These are phyloP conservation scores for Besnoitia besnoiti DNA, from an alignment of 169 alveolate species.

Conservation along the genomic window DNA sequence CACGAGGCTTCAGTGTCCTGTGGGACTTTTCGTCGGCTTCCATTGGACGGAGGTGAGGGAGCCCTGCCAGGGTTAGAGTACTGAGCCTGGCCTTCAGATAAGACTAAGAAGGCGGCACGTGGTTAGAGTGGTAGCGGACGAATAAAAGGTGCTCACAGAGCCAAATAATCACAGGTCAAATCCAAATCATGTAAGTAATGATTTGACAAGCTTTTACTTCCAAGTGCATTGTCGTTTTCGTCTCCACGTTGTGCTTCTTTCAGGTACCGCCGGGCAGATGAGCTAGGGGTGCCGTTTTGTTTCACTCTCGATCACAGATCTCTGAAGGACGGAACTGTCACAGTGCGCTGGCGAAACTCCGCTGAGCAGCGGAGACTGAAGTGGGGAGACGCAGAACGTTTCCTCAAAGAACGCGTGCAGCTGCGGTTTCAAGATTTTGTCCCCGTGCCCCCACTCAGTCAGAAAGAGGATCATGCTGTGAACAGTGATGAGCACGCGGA, in stretches of 20 bases:
- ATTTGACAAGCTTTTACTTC: no score
- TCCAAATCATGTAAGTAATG: no score
- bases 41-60: background rate
- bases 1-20: background rate
- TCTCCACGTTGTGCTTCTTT: background rate
- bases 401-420: background rate
- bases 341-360: conserved; percentile 11
- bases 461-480: no score
- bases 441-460: no score
- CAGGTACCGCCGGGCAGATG: conserved; percentile 6
- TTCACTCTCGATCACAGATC: background rate
- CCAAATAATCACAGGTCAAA: no score
- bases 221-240: no score
- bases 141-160: no score
- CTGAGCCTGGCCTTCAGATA: no score
- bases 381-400: background rate
- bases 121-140: no score
- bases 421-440: background rate
- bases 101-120: no score
- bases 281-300: background rate
- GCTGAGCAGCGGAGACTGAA: background rate
- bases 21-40: background rate
- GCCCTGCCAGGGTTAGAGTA: background rate
- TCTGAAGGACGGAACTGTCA: background rate
- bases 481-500: no score